A percentile compares a stretch with the other conserved stretches of the same genome.
These are phyloP conservation scores for Calonectria fujianensis DNA, from an alignment of 2,329 filamentous ascomycete genomes.

Conservation along the genomic window DNA sequence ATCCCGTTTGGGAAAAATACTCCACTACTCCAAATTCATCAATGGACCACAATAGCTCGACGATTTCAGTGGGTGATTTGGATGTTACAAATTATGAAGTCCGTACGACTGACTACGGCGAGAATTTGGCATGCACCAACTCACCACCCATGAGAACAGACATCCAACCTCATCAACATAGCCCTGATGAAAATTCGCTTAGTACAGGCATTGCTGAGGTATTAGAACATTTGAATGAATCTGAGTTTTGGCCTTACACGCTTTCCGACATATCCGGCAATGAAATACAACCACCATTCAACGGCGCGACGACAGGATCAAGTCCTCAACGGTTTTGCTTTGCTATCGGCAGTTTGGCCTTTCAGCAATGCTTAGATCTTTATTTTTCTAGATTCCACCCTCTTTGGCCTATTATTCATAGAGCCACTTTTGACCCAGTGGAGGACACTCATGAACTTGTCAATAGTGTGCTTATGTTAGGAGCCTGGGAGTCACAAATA, in stretches of 20 bases:
- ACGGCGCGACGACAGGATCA: too few relatives aligned
- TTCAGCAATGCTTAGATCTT: not conserved
- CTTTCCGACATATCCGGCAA: not conserved
- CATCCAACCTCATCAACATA: not conserved
- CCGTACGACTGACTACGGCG: too few relatives aligned
- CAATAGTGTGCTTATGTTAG: conserved; percentile 2
- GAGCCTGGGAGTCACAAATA: conserved; percentile 11
- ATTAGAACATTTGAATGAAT: not conserved
- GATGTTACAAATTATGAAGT: too few relatives aligned
- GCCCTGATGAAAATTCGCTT: not conserved
- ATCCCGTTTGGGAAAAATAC: too few relatives aligned
- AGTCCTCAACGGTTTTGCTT: not conserved
- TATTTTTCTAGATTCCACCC: not conserved
- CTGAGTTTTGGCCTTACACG: not conserved
- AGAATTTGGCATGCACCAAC: not conserved
- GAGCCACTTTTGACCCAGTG: not conserved
- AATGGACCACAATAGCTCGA: too few relatives aligned
- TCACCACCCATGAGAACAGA: too few relatives aligned
- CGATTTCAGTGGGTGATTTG: too few relatives aligned
- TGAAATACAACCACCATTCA: not conserved
- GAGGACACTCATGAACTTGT: not conserved
- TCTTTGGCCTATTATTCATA: not conserved
- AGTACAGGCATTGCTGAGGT: not conserved
- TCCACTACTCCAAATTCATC: too few relatives aligned
- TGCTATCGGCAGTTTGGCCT: not conserved